Percentiles rank a stretch among this genome's conserved stretches.
Conservation (phyloP, 129 eudicot genomes). For the Ambrosia trifida region DNA sequence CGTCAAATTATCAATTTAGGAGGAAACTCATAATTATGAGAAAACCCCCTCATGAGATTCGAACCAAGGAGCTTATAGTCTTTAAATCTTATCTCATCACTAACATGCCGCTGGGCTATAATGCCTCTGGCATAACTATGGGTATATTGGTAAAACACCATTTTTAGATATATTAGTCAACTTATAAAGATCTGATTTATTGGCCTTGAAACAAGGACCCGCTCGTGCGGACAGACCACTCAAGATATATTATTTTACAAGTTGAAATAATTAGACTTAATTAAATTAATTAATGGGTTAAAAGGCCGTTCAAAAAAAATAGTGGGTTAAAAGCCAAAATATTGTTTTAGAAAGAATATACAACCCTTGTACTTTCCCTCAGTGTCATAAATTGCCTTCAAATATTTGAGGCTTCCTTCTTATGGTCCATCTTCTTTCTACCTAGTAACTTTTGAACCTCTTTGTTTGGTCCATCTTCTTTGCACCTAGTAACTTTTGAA, state of each 20-base stretch:
- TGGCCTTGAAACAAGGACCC: conserved; percentile 41
- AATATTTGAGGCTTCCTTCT: not conserved
- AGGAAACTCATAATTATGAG: too few relatives aligned
- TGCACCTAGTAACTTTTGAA: not conserved
- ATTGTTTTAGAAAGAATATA: not conserved
- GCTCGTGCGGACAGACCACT: conserved; percentile 60
- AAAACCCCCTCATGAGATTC: too few relatives aligned
- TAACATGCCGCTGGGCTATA: too few relatives aligned
- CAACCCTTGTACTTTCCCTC: conserved; percentile 4
- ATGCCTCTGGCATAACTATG: too few relatives aligned
- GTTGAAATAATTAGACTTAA: conserved; percentile 14
- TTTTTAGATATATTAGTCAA: not conserved
- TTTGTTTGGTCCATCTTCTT: not conserved
- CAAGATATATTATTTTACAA: conserved; percentile 38
- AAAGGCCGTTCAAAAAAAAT: not conserved
- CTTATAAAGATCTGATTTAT: not conserved
- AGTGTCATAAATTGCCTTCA: not conserved
- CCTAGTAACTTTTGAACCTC: not conserved
- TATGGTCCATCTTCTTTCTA: not conserved
- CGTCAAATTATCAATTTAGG: too few relatives aligned
- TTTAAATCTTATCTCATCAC: too few relatives aligned
- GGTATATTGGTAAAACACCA: not conserved
- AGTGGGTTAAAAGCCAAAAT: conserved; percentile 36
- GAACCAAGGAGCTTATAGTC: too few relatives aligned
- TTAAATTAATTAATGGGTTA: conserved; percentile 23